Percentiles rank a stretch among this genome's conserved stretches.
These are phyloP conservation scores for Aleurites moluccanus DNA, from an alignment of 441 rosid species.

Conservation along the genomic window DNA sequence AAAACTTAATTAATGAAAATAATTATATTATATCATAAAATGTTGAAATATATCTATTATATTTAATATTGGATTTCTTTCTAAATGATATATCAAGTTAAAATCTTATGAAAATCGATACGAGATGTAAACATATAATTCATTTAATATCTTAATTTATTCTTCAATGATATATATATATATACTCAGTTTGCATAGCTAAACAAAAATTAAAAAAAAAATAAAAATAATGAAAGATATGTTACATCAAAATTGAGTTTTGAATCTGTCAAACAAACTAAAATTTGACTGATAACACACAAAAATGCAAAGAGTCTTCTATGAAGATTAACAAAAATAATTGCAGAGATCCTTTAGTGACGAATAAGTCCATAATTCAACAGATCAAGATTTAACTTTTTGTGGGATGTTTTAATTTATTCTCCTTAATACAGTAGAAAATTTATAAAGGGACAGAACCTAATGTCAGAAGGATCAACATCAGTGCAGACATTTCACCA, in stretches of 20 bases:
- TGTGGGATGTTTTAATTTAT: neutral
- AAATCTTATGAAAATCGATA: too few relatives aligned
- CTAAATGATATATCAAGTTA: too few relatives aligned
- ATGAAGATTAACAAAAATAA: neutral
- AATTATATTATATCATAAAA: too few relatives aligned
- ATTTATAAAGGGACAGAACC: neutral
- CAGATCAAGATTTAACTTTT: neutral
- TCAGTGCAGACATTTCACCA: neutral
- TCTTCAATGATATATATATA: too few relatives aligned
- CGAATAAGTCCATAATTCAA: slow-evolving; percentile 10
- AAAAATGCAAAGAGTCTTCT: neutral
- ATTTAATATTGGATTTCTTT: too few relatives aligned
- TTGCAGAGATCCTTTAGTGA: slow-evolving; percentile 6
- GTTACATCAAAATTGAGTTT: neutral
- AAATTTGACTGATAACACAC: neutral
- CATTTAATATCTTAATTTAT: too few relatives aligned
- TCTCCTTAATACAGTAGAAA: neutral
- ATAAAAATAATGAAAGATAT: neutral
- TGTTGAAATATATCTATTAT: too few relatives aligned
- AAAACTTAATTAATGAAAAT: too few relatives aligned
- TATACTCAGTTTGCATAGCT: too few relatives aligned
- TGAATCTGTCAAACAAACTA: slow-evolving; percentile 2
- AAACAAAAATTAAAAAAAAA: neutral
- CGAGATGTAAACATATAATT: too few relatives aligned
- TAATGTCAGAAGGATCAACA: neutral